Base-by-base conservation (phyloP, 1,284 basidiomycete species). In the Cutaneotrichosporon sp. region DNA sequence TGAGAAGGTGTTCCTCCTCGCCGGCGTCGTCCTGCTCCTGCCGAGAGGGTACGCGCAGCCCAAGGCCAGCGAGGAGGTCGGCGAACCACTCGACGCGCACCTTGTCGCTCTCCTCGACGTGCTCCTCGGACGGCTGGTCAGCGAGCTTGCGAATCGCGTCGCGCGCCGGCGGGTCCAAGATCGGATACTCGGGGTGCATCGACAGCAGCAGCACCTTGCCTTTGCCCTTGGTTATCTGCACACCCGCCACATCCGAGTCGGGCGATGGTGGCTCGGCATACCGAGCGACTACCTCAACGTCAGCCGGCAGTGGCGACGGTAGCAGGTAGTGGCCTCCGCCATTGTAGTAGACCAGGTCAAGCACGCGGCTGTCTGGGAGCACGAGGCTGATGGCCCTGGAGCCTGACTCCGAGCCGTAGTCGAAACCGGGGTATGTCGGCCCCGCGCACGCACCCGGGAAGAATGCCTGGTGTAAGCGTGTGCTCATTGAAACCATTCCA, bases 191-290 rank as follows among this genome's bases (percentile, higher is more conserved):
- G 18, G 85, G 77, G 62, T 83, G 84, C 0, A 82, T 77, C 3
- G 80, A 80, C 78, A 83, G 86, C 7, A 88, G 73, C 1, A 83
- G 68, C 0, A 83, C 80, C 22, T 74, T 78, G 2, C 87, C 88
- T 18, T 70, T 64, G 1, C 81, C 83, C n/a, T 83, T 74, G 0
- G 61, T 64, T 39, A 77, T 80, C 4, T 75, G 67, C 4, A 85
- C 76, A 0, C 77, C 83, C 1, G 84, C 84, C 17, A 81, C 60
- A 15, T 59, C 46, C 12, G 41, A 60, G 7, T 60, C 69, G 0
- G 62, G 52, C 0, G 63, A 46, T 49, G 52, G 42, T 1, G 63
- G 56, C 18, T 73, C 59, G 0, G 64, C 60, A 60, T 79, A 80
- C 4, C 70, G 63, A 2, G 77, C 78, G 5, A 80, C 55, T 21